Evolutionary conservation across 352 stramenopile genomes (phyloP).

Genomic region (Saprolegnia parasitica): DNA sequence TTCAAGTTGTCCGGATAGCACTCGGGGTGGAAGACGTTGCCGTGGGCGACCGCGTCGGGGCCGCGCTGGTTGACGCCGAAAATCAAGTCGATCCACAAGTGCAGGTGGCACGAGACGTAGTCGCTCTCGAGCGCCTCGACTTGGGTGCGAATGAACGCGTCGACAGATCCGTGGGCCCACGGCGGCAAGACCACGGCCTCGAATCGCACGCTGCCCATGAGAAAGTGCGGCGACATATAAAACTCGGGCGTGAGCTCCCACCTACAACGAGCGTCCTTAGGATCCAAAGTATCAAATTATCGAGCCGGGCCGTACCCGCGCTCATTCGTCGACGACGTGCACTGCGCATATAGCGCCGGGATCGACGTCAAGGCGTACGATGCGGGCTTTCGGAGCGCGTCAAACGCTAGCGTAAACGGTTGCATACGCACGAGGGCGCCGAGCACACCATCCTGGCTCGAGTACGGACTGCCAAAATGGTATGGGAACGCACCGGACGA

Average conservation of each 20-base stretch:
- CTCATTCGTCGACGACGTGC: constrained; percentile 2
- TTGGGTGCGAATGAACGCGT: constrained; percentile 96
- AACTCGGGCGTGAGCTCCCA: constrained; percentile 73
- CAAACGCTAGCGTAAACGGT: constrained; percentile 44
- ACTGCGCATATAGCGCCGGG: not conserved
- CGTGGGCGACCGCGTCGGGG: constrained; percentile 66
- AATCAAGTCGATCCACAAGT: constrained; percentile 99
- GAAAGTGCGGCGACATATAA: constrained; percentile 70
- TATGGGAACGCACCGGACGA: constrained; percentile 45
- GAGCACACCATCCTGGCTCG: constrained; percentile 63
- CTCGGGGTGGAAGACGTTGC: constrained; percentile 92
- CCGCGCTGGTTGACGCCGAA: constrained; percentile 97
- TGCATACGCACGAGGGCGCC: constrained; percentile 69
- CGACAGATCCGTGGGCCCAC: constrained; percentile 90
- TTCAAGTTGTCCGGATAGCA: constrained; percentile 76
- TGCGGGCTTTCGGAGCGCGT: constrained; percentile 33
- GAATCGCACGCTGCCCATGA: constrained; percentile 44
- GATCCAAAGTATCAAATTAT: not conserved
- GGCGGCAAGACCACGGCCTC: constrained; percentile 90
- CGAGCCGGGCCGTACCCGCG: not conserved
- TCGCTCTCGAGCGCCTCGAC: constrained; percentile 97
- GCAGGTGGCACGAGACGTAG: constrained; percentile 95
- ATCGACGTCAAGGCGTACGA: not conserved
- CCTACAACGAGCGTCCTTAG: not conserved
- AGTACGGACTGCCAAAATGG: constrained; percentile 69